Evolutionary conservation across 495 filamentous ascomycete species (phyloP).

Genomic region (Penicillium arizonense): DNA sequence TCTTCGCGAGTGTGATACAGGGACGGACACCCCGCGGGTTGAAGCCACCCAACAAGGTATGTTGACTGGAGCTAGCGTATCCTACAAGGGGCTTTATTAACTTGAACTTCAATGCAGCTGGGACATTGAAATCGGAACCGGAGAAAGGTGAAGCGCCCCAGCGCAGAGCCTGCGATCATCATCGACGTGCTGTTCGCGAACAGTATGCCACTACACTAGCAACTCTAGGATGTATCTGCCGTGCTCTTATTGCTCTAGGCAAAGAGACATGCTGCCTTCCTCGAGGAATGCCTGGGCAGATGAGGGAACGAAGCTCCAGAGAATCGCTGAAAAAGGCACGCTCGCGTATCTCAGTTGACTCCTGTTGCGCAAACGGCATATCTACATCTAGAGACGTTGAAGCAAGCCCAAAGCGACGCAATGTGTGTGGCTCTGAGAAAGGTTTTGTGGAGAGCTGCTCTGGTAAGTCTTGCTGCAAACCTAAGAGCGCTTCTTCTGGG

Average conservation of each 20-base stretch:
- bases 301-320: conserved; percentile 6
- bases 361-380: conserved; percentile 2
- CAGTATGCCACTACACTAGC: conserved; percentile 40
- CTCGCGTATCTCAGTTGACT: conserved; percentile 12
- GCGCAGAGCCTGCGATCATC: conserved; percentile 25
- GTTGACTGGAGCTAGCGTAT: too few relatives aligned
- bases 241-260: conserved; percentile 50
- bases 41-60: too few relatives aligned
- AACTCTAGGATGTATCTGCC: conserved; percentile 55
- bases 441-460: neutral
- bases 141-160: too few relatives aligned
- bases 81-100: too few relatives aligned
- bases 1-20: conserved; percentile 26
- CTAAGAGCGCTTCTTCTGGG: too few relatives aligned
- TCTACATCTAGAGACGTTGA: neutral
- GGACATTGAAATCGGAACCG: too few relatives aligned
- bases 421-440: conserved; percentile 4
- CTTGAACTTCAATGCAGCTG: too few relatives aligned
- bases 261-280: conserved; percentile 50
- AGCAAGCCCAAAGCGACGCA: conserved; percentile 3
- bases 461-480: too few relatives aligned
- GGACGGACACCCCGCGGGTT: too few relatives aligned
- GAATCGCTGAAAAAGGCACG: conserved; percentile 3
- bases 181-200: conserved; percentile 28
- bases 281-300: neutral